Evolutionary conservation across 2,329 filamentous ascomycete species (phyloP), one percentile per base, ranked within the genome.

Genomic region (Huntiella bhutanensis): DNA sequence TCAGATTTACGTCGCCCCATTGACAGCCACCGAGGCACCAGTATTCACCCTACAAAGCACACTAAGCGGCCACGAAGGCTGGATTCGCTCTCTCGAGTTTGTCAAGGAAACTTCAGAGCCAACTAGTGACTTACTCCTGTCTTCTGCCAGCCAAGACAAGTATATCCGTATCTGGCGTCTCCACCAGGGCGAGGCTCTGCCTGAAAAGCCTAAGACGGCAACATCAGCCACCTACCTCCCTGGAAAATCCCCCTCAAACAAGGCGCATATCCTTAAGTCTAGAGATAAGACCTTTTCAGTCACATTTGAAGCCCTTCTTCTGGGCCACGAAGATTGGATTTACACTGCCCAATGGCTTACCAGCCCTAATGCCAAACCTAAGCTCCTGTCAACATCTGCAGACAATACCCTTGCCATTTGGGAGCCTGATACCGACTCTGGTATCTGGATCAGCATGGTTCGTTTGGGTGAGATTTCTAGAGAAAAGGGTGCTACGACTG

Each of bases 251-350:
- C 69, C 93, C 0, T 84, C 85, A 0, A 96, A 95, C 61, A 96
- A 95, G 62, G 80, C 82, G 0, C 82, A 96, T 58, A 73, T 74
- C 46, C 75, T 98, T 49, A 71, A 73, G 37, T 69, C 73, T 2
- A 66, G 63, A 0, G 67, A 63, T 1, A 67, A 65, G 3, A 78
- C 80, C 53, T 88, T 82, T 60, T 82, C 81, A 5, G 69, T 94
- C 47, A 93, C 86, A 0, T 96, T 98, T 54, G 91, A 98, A 60
- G 91, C 91, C 1, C 67, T 98, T 2, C 71, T 98, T 4, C 73
- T 98, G 2, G 91, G 91, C 6, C 91, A 98, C 57, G 91, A 98
- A 58, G 91, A 98, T 57, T 98, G 91, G 91, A 88, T 98, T 48
- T 96, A 94, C 61, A 92, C 82, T 47, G 79, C 83, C 2, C 68